These are phyloP conservation scores for Erodium texanum DNA, from an alignment of 441 rosid species.

Conservation along the genomic window DNA sequence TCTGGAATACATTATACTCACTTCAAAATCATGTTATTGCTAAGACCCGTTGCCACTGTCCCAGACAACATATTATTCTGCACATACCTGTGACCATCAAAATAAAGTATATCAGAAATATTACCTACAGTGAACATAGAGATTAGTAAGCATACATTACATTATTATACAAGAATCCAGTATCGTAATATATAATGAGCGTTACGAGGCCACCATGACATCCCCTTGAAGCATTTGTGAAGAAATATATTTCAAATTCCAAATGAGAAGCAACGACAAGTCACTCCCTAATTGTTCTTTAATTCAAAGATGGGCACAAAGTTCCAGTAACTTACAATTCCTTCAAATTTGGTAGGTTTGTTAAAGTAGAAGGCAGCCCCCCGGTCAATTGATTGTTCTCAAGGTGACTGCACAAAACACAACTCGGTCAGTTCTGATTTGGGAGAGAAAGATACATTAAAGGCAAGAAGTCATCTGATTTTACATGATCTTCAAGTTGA, in stretches of 20 bases:
- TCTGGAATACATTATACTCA: constrained; percentile 32
- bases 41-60: constrained; percentile 53
- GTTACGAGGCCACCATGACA: not conserved
- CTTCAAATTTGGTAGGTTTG: constrained; percentile 62
- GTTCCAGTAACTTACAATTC: constrained; percentile 69
- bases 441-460: constrained; percentile 4
- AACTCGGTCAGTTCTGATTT: constrained; percentile 21
- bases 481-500: constrained; percentile 67
- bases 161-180: not conserved
- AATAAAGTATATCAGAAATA: constrained; percentile 17
- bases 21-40: constrained; percentile 46
- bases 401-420: constrained; percentile 58
- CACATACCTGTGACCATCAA: constrained; percentile 52
- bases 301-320: constrained; percentile 7
- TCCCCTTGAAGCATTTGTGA: constrained; percentile 9
- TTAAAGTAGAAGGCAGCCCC: constrained; percentile 60
- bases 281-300: not conserved
- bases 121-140: constrained; percentile 2
- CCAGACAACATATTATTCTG: constrained; percentile 79
- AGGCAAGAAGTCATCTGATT: constrained; percentile 16
- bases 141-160: not conserved
- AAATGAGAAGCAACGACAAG: not conserved
- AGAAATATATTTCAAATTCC: constrained; percentile 3
- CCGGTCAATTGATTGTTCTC: constrained; percentile 85
- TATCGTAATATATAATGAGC: constrained; percentile 1